A percentile compares a stretch with the other conserved stretches of the same genome.
Conservation (phyloP, 495 filamentous ascomycete species). For the Clavariopsis aquatica region DNA sequence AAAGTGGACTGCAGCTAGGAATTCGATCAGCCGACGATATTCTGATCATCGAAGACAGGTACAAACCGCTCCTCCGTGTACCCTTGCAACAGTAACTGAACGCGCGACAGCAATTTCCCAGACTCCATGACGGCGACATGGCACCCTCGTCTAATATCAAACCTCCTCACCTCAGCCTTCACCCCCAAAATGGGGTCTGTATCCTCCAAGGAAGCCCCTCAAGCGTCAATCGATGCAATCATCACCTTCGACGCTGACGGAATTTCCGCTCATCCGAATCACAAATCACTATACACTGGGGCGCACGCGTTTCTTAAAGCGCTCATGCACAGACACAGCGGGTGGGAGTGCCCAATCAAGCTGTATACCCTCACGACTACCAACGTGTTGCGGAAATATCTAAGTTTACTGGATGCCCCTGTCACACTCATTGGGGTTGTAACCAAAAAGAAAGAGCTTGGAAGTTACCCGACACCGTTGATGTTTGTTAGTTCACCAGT, state of each 20-base stretch:
- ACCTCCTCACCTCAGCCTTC: constrained; percentile 68
- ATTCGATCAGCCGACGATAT: constrained; percentile 72
- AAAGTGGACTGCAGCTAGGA: constrained; percentile 74
- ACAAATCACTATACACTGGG: constrained; percentile 82
- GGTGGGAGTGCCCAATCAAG: constrained; percentile 71
- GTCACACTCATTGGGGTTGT: constrained; percentile 55
- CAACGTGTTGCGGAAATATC: constrained; percentile 74
- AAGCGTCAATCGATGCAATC: constrained; percentile 71
- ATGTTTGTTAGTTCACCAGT: constrained; percentile 68
- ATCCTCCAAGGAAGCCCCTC: constrained; percentile 41
- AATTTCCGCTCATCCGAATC: constrained; percentile 86
- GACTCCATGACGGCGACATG: constrained; percentile 82
- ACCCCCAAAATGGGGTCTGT: constrained; percentile 57
- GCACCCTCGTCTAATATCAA: constrained; percentile 66
- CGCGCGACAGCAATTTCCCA: constrained; percentile 62
- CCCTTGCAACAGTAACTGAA: constrained; percentile 4
- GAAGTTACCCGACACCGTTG: constrained; percentile 53
- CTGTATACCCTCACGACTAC: constrained; percentile 80
- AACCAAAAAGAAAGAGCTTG: constrained; percentile 46
- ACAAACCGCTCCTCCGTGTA: constrained; percentile 18
- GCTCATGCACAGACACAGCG: constrained; percentile 62
- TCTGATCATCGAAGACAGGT: constrained; percentile 74
- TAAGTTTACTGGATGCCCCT: constrained; percentile 69
- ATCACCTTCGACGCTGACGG: constrained; percentile 85
- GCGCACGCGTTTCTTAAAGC: constrained; percentile 68